Evolutionary conservation across 164 flowering plant species (phyloP).

Genomic region (Kalanchoe fedtschenkoi): DNA sequence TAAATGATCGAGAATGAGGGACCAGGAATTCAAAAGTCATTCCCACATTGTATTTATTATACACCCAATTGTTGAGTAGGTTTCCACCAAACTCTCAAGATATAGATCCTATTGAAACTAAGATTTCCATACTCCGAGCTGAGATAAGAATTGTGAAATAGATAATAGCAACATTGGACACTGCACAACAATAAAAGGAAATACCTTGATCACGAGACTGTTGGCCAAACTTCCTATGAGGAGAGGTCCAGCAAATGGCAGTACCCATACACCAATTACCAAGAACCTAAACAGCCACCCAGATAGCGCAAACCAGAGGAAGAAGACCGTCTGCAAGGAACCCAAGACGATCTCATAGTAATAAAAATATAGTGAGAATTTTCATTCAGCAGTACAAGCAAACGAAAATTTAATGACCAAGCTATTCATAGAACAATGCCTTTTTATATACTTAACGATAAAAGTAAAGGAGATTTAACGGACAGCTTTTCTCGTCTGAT

Average conservation of each 20-base stretch:
- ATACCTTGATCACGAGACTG: slow-evolving; percentile 75
- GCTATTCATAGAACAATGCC: too few species aligned
- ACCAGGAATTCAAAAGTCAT: too few species aligned
- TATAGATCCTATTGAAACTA: slow-evolving; percentile 48
- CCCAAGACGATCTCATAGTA: slow-evolving; percentile 2
- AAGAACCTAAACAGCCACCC: slow-evolving; percentile 86
- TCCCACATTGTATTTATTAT: too few species aligned
- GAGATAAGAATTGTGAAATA: background rate
- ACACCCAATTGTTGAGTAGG: too few species aligned
- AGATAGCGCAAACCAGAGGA: slow-evolving; percentile 90
- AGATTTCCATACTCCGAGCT: slow-evolving; percentile 50
- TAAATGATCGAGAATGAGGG: too few species aligned
- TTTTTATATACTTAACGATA: too few species aligned
- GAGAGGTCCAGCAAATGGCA: slow-evolving; percentile 90
- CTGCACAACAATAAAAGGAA: background rate
- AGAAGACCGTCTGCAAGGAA: slow-evolving; percentile 61
- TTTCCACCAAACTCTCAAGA: slow-evolving; percentile 25
- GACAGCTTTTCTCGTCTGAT: too few species aligned
- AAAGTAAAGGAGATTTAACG: too few species aligned
- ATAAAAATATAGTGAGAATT: background rate
- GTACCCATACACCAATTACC: slow-evolving; percentile 65
- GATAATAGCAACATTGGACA: background rate
- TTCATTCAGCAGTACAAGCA: background rate
- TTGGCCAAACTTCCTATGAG: slow-evolving; percentile 79
- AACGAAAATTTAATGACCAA: too few species aligned